phyloP scores from a whole-genome alignment of 2,329 filamentous ascomycete genomes.

The Cladobotryum protrusum region DNA sequence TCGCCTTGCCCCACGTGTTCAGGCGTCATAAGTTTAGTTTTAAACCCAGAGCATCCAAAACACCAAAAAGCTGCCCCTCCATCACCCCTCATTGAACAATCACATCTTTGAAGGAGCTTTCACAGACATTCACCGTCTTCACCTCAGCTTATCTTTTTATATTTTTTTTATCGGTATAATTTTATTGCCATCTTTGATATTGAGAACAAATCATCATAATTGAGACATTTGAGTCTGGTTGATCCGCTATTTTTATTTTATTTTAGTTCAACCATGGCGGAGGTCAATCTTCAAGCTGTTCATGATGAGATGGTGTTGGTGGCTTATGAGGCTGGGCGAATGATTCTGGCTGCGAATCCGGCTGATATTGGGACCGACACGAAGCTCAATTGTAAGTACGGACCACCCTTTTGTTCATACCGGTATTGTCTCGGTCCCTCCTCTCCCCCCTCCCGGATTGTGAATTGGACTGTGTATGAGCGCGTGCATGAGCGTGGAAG shows the following conservation, averaged over 20 bases:
- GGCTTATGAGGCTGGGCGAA: conserved; percentile 57
- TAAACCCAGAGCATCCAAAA: neutral
- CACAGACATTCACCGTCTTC: neutral
- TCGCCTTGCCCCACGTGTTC: conserved; percentile 1
- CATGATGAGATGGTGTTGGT: conserved; percentile 55
- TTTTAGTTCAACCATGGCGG: conserved; percentile 36
- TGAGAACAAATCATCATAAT: no score
- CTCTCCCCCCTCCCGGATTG: neutral
- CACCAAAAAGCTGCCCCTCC: conserved; percentile 7
- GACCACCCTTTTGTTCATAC: conserved; percentile 12
- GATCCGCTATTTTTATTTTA: no score
- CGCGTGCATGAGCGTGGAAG: no score
- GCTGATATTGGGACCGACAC: conserved; percentile 50
- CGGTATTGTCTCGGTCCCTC: neutral
- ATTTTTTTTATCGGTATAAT: no score
- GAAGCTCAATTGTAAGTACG: conserved; percentile 57
- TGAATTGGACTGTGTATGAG: no score
- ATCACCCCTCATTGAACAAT: neutral
- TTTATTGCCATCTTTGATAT: no score
- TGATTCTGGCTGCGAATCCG: conserved; percentile 57
- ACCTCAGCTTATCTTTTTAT: no score
- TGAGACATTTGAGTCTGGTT: no score
- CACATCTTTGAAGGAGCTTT: no score
- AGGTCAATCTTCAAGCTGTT: conserved; percentile 54
- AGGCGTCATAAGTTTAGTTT: conserved; percentile 3